phyloP scores from a whole-genome alignment of 768 basidiomycete genomes.

The Exsudoporus frostii region DNA sequence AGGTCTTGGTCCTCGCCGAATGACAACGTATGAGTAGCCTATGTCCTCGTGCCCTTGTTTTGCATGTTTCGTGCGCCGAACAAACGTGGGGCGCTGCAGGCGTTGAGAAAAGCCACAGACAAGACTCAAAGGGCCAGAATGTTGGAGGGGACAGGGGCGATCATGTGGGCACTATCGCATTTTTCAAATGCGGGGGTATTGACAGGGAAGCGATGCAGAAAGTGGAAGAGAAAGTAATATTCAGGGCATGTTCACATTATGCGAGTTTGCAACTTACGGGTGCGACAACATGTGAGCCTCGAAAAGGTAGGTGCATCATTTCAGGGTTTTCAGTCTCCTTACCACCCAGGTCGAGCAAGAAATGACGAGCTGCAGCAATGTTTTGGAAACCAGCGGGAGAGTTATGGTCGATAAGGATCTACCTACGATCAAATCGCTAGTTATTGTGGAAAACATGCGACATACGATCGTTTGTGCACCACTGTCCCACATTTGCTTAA shows the following conservation, averaged over 20 bases:
- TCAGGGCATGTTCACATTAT: not conserved
- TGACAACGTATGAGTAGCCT: slow-evolving; percentile 86
- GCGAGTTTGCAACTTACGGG: slow-evolving; percentile 54
- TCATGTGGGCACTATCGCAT: slow-evolving; percentile 84
- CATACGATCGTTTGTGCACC: slow-evolving; percentile 78
- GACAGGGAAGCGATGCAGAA: not conserved
- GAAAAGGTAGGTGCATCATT: slow-evolving; percentile 32
- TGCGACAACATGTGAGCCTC: slow-evolving; percentile 81
- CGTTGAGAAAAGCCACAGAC: slow-evolving; percentile 87
- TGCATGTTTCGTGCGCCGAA: slow-evolving; percentile 86
- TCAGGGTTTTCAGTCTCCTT: slow-evolving; percentile 53
- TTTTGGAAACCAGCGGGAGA: slow-evolving; percentile 70
- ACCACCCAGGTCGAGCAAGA: slow-evolving; percentile 61
- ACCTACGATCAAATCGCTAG: slow-evolving; percentile 12
- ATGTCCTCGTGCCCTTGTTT: slow-evolving; percentile 81
- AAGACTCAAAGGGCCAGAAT: slow-evolving; percentile 48
- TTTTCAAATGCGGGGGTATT: slow-evolving; percentile 20
- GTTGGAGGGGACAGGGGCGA: slow-evolving; percentile 71
- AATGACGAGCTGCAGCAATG: slow-evolving; percentile 75
- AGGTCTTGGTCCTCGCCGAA: slow-evolving; percentile 77
- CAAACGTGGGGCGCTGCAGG: slow-evolving; percentile 80
- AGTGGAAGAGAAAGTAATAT: not conserved
- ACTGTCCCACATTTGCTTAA: slow-evolving; percentile 89
- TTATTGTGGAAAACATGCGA: not conserved
- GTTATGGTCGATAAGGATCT: slow-evolving; percentile 88